A percentile compares a stretch with the other conserved stretches of the same genome.
phyloP scores from a whole-genome alignment of 768 basidiomycete species.

The Auricularia cornea region DNA sequence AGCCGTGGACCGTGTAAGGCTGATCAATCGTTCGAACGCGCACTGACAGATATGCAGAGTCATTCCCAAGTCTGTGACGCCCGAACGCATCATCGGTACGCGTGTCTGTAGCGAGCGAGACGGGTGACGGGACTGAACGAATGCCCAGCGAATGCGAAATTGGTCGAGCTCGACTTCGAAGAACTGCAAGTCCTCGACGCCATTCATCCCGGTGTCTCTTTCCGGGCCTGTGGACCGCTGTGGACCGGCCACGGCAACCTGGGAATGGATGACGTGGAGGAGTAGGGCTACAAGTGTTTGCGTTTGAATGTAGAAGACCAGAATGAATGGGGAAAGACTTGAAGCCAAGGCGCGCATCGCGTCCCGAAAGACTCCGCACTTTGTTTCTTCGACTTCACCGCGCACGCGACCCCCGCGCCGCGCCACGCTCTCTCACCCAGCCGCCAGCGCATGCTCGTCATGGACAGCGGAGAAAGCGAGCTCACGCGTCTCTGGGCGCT shows the following conservation, averaged over 20 bases:
- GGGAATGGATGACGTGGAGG: background rate
- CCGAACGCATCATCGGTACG: slow-evolving; percentile 54
- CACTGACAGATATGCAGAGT: slow-evolving; percentile 24
- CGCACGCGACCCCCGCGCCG: too few species aligned
- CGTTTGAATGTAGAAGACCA: too few species aligned
- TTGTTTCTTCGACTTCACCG: too few species aligned
- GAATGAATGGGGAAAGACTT: too few species aligned
- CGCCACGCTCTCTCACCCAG: background rate
- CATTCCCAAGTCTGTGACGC: slow-evolving; percentile 70
- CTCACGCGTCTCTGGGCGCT: slow-evolving; percentile 29
- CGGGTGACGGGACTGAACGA: background rate
- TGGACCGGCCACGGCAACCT: background rate
- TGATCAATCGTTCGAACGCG: background rate
- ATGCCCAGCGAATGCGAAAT: slow-evolving; percentile 42
- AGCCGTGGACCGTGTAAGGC: background rate
- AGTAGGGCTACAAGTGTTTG: background rate
- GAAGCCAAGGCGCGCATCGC: too few species aligned
- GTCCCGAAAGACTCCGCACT: too few species aligned
- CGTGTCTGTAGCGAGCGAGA: slow-evolving; percentile 12
- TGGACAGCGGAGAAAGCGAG: slow-evolving; percentile 9
- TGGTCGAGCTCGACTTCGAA: slow-evolving; percentile 45
- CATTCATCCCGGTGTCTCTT: background rate
- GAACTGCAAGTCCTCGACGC: background rate
- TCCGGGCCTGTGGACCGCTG: background rate
- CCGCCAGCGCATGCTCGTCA: background rate